Evolutionary conservation across 352 stramenopile genomes (phyloP).

Genomic region (Phytophthora chlamydospora): DNA sequence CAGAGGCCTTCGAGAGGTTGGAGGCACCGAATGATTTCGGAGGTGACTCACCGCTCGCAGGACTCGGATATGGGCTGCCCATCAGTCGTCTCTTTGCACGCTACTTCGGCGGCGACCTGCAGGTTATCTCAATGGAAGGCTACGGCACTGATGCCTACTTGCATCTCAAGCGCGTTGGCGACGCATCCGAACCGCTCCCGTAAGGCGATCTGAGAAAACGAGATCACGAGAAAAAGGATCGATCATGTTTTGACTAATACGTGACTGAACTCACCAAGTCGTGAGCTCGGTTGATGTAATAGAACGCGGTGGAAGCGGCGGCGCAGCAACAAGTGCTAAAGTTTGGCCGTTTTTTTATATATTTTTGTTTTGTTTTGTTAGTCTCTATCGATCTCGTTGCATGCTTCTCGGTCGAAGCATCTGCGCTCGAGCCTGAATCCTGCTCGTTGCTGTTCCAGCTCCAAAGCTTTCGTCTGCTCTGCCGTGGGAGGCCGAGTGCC

Average conservation of each 20-base stretch:
- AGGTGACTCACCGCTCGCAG: conserved; percentile 91
- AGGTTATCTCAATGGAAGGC: conserved; percentile 99
- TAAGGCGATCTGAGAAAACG: conserved; percentile 29
- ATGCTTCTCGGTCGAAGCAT: conserved; percentile 60
- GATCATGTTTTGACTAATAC: conserved; percentile 4
- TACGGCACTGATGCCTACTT: conserved; percentile 99
- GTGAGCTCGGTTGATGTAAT: conserved; percentile 13
- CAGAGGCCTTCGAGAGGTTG: conserved; percentile 91
- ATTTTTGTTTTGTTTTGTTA: background rate
- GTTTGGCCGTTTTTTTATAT: conserved; percentile 3
- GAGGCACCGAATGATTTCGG: conserved; percentile 89
- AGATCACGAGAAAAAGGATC: background rate
- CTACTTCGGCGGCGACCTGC: conserved; percentile 99
- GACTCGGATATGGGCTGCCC: conserved; percentile 97
- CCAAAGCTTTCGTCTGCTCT: conserved; percentile 12
- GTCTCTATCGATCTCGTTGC: conserved; percentile 8
- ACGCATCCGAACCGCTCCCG: conserved; percentile 88
- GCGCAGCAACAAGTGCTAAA: conserved; percentile 5
- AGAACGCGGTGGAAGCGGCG: conserved; percentile 9
- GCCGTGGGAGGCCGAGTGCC: conserved; percentile 17
- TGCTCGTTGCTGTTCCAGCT: conserved; percentile 28
- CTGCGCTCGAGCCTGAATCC: conserved; percentile 64
- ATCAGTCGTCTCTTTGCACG: conserved; percentile 97
- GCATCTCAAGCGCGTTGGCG: conserved; percentile 92
- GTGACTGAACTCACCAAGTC: background rate